A percentile compares a stretch with the other conserved stretches of the same genome.
Evolutionary conservation across 2,329 filamentous ascomycete genomes (phyloP).

Genomic region (Beauveria sp.): DNA sequence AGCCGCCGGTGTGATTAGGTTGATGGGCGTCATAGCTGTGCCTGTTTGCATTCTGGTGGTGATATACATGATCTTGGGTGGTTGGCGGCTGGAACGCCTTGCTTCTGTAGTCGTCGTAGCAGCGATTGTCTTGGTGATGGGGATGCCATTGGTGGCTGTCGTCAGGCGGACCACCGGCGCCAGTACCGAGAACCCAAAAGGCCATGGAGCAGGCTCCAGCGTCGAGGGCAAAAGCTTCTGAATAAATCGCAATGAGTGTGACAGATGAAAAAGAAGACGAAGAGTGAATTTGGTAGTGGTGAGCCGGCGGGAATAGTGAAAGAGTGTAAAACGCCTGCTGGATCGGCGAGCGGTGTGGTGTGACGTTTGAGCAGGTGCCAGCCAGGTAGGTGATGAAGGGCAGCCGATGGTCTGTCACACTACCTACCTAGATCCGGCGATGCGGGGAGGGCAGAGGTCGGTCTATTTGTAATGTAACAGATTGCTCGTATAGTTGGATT

Average conservation of each 20-base stretch:
- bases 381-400: background rate
- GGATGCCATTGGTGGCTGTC: background rate
- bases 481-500: background rate
- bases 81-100: background rate
- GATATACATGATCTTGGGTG: slow-evolving; percentile 6
- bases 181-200: slow-evolving; percentile 31
- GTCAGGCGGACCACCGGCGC: slow-evolving; percentile 12
- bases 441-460: background rate
- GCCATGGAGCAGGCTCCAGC: slow-evolving; percentile 30
- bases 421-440: background rate
- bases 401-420: background rate
- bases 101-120: background rate
- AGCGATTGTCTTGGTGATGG: background rate
- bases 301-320: background rate
- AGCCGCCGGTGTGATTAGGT: slow-evolving; percentile 8
- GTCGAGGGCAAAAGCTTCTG: slow-evolving; percentile 1
- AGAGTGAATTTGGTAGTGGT: background rate
- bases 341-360: slow-evolving; percentile 8
- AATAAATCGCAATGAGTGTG: too few species aligned
- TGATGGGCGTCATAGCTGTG: background rate
- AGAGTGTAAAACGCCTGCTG: background rate
- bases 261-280: background rate
- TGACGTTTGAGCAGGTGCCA: background rate
- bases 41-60: slow-evolving; percentile 10
- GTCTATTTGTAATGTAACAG: background rate